These are phyloP conservation scores for Polychytrium aggregatum DNA, from an alignment of 192 early-diverging fungal genomes.

Conservation along the genomic window DNA sequence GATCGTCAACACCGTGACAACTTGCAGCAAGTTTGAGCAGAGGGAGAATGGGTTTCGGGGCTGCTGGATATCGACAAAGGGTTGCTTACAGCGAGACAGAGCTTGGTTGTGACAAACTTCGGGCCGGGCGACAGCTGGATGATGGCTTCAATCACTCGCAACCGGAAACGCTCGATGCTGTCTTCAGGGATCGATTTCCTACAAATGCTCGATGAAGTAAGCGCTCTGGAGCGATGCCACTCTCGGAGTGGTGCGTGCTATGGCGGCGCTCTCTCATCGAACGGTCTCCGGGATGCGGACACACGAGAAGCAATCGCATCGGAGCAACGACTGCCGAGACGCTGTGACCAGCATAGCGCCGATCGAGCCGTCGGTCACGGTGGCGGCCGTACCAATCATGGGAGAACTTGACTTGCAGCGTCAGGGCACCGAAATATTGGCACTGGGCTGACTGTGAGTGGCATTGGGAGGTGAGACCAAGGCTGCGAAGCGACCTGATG, in stretches of 20 bases:
- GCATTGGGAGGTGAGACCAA: neutral
- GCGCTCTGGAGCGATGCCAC: no score
- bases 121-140: slow-evolving; percentile 5
- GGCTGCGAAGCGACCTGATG: neutral
- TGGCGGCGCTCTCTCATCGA: no score
- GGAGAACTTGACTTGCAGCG: slow-evolving; percentile 19
- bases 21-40: no score
- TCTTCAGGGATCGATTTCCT: slow-evolving; percentile 9
- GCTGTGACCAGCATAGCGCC: neutral
- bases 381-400: slow-evolving; percentile 12
- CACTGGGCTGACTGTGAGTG: slow-evolving; percentile 6
- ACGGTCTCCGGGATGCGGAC: no score
- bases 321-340: neutral
- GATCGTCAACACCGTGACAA: no score
- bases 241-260: no score
- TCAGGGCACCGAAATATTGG: slow-evolving; percentile 20
- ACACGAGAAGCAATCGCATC: no score
- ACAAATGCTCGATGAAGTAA: no score
- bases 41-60: no score
- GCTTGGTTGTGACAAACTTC: slow-evolving; percentile 17
- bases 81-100: slow-evolving; percentile 18
- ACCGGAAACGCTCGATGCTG: slow-evolving; percentile 3
- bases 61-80: no score
- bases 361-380: neutral
- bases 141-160: slow-evolving; percentile 9